Percentiles rank a stretch among this genome's conserved stretches.
Evolutionary conservation across 306 rosid genomes (phyloP).

Genomic region (Morella rubra): DNA sequence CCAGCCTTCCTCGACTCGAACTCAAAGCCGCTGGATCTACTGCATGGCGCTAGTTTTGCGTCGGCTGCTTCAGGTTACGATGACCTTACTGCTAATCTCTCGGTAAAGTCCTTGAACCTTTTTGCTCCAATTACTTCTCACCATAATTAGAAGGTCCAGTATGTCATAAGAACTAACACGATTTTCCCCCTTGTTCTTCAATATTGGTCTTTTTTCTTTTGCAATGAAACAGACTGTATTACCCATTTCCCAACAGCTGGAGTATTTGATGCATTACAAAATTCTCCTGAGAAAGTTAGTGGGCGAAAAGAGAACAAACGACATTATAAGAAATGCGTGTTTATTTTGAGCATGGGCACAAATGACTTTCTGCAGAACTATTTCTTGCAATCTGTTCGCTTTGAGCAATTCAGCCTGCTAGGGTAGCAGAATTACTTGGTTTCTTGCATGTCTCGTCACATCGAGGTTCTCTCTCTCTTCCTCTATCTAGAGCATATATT

Average conservation of each 20-base stretch:
- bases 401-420: constrained; percentile 49
- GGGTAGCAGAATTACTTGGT: constrained; percentile 54
- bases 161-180: neutral
- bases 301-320: constrained; percentile 46
- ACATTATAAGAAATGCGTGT: constrained; percentile 49
- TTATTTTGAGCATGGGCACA: constrained; percentile 63
- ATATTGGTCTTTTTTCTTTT: neutral
- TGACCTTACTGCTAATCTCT: constrained; percentile 66
- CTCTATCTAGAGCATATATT: no score
- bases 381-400: constrained; percentile 60
- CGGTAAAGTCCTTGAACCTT: constrained; percentile 32
- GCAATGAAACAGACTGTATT: constrained; percentile 56
- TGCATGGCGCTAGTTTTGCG: constrained; percentile 77
- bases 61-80: constrained; percentile 83
- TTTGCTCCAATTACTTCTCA: neutral
- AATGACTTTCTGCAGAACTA: constrained; percentile 76
- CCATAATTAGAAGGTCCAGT: neutral
- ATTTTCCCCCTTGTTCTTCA: neutral
- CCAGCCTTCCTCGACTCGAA: constrained; percentile 74
- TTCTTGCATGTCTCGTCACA: constrained; percentile 40
- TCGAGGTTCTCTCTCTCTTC: constrained; percentile 40
- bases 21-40: constrained; percentile 45
- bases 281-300: constrained; percentile 42
- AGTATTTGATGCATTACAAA: constrained; percentile 66
- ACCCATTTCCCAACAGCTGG: constrained; percentile 48